phyloP scores from a whole-genome alignment of 2,329 filamentous ascomycete genomes.

The Scorias spongiosa region DNA sequence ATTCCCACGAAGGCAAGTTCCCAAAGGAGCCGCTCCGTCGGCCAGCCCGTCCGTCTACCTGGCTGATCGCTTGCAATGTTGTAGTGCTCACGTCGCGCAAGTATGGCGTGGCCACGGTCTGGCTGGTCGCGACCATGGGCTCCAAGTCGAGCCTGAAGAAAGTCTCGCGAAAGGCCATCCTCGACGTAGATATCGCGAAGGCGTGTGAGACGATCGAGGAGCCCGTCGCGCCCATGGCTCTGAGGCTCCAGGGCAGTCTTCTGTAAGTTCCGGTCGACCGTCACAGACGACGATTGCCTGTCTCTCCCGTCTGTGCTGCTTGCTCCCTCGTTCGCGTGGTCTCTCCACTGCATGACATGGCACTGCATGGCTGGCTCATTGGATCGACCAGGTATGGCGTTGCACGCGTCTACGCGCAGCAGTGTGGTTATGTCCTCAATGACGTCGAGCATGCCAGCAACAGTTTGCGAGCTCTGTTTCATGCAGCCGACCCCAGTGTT shows the following conservation, averaged over 20 bases:
- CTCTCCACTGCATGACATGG: neutral
- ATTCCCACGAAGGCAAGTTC: conserved; percentile 74
- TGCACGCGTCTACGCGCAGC: conserved; percentile 70
- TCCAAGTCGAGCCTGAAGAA: conserved; percentile 54
- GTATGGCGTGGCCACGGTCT: conserved; percentile 88
- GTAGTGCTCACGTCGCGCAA: conserved; percentile 66
- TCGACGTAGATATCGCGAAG: conserved; percentile 71
- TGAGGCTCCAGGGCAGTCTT: conserved; percentile 78
- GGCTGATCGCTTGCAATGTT: neutral
- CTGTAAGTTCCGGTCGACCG: conserved; percentile 36
- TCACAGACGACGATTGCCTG: conserved; percentile 3
- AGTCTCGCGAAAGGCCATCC: conserved; percentile 71
- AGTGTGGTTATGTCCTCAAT: conserved; percentile 70
- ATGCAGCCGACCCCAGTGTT: conserved; percentile 39
- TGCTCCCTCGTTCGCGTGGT: neutral
- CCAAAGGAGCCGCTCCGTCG: neutral
- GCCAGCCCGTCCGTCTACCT: too few species aligned
- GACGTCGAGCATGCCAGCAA: conserved; percentile 65
- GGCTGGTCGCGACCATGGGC: conserved; percentile 84
- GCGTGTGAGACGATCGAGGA: conserved; percentile 81
- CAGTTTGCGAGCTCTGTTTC: conserved; percentile 55
- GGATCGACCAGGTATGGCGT: conserved; percentile 49
- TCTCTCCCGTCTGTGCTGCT: neutral
- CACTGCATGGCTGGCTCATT: neutral
- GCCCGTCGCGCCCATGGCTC: conserved; percentile 71